Evolutionary conservation across 2,329 filamentous ascomycete species (phyloP), one percentile per base, ranked within the genome.

Genomic region (Aureobasidium leucospermi): DNA sequence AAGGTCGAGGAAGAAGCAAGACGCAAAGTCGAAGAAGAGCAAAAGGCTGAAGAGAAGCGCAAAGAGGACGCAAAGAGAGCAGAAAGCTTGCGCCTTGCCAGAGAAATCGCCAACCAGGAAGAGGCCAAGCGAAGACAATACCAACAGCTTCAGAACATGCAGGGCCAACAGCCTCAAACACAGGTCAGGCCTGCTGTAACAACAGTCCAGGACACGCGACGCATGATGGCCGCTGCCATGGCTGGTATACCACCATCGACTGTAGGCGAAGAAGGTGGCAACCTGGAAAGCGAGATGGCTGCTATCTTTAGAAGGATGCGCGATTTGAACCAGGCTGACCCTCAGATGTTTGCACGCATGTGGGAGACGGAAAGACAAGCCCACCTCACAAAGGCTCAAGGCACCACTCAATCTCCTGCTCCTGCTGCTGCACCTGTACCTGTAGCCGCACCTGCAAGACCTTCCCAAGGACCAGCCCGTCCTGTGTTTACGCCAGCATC

Each of bases 281-380:
- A 71, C 23, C 75, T 81, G 52, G 80, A 80, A 62, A 68, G 70
- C 1, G 77, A 82, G 64, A 81, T 83, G 69, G 76, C 78, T 60
- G 72, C 73, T 1, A 78, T 83, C 75, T 80, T 84, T 69, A 76
- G 79, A 38, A 82, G 79, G 64, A 83, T 85, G 79, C 74, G 80
- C 41, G 77, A 83, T 62, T 77, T 82, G 61, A 82, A 83, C 61
- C 70, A 71, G 29, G 78, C 79, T 65, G 80, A 85, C 63, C 82
- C 82, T 3, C 70, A 71, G 10, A 72, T 82, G 59, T 78, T 85
- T 53, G 77, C 80, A 28, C 76, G 64, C 55, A 75, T 85, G 8
- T 83, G 81, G 81, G 80, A 83, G 59, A 71, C 82, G 72, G 75
- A 83, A 73, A 67, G 77, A 43, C 68, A 69, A 55, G 65, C 70